A percentile compares a stretch with the other conserved stretches of the same genome.
These are phyloP conservation scores for Phlebiopsis gigantea DNA, from an alignment of 768 basidiomycete genomes.

Conservation along the genomic window DNA sequence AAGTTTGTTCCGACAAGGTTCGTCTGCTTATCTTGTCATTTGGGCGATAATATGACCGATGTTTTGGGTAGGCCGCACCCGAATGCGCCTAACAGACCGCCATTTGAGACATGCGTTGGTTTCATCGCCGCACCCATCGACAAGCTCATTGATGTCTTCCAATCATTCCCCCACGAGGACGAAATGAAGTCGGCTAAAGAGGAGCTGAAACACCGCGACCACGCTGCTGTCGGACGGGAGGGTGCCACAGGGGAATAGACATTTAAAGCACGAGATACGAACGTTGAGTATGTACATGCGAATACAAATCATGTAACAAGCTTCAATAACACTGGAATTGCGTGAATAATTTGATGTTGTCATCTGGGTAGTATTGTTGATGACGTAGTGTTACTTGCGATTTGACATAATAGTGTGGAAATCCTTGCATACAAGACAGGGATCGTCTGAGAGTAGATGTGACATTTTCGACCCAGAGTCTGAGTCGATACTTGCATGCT, in stretches of 20 bases:
- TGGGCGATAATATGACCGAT: background rate
- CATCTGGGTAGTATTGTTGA: too few species aligned
- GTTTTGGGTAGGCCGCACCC: slow-evolving; percentile 40
- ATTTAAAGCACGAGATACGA: background rate
- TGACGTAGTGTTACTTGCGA: too few species aligned
- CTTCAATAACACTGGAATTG: too few species aligned
- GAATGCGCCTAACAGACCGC: slow-evolving; percentile 48
- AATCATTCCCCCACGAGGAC: slow-evolving; percentile 49
- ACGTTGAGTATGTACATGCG: background rate
- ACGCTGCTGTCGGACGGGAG: slow-evolving; percentile 19
- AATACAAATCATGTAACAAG: background rate
- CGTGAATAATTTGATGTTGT: too few species aligned
- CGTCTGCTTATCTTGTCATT: slow-evolving; percentile 14
- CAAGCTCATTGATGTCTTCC: slow-evolving; percentile 51
- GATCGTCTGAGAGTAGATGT: too few species aligned
- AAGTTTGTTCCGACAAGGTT: slow-evolving; percentile 58
- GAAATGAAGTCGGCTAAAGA: slow-evolving; percentile 36
- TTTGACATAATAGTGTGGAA: too few species aligned
- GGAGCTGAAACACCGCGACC: slow-evolving; percentile 28
- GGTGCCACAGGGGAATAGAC: slow-evolving; percentile 1
- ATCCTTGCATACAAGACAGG: too few species aligned
- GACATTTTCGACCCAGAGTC: too few species aligned
- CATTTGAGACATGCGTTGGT: slow-evolving; percentile 53
- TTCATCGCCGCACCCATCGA: slow-evolving; percentile 54
- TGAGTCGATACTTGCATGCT: too few species aligned